Percentiles rank a stretch among this genome's conserved stretches.
Conservation (phyloP, 768 basidiomycete genomes). For the Leccinum broughii region DNA sequence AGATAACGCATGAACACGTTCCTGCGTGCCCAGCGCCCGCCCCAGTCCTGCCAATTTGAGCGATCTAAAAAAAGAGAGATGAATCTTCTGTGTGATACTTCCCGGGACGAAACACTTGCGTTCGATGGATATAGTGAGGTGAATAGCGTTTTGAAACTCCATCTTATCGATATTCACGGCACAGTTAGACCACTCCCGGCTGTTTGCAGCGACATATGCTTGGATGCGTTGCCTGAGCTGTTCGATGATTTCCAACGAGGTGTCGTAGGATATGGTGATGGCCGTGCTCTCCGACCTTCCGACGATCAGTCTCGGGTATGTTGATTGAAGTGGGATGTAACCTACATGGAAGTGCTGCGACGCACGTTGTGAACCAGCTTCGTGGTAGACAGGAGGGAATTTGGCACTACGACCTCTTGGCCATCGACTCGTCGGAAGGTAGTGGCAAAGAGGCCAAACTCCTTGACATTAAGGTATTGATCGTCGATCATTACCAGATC, state of each 20-base stretch:
- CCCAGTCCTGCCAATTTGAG: conserved; percentile 88
- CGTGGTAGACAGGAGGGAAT: conserved; percentile 64
- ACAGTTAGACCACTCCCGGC: conserved; percentile 70
- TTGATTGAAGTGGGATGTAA: conserved; percentile 7
- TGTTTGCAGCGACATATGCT: conserved; percentile 61
- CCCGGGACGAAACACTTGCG: conserved; percentile 44
- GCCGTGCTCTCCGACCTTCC: conserved; percentile 67
- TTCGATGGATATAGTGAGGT: conserved; percentile 68
- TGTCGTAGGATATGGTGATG: conserved; percentile 65
- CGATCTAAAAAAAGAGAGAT: conserved; percentile 47
- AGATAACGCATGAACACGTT: conserved; percentile 75
- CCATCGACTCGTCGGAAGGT: conserved; percentile 80
- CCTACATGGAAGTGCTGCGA: conserved; percentile 72
- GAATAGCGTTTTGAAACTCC: conserved; percentile 73
- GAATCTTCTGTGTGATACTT: neutral
- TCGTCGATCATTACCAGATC: conserved; percentile 80
- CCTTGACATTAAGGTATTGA: conserved; percentile 50
- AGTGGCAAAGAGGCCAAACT: conserved; percentile 81
- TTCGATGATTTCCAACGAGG: conserved; percentile 70
- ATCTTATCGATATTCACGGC: conserved; percentile 74
- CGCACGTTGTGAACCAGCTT: conserved; percentile 81
- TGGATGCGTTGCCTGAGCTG: conserved; percentile 59
- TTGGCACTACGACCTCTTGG: conserved; percentile 77
- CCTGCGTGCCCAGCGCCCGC: conserved; percentile 73
- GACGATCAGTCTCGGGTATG: conserved; percentile 8